Evolutionary conservation across 2,329 filamentous ascomycete species (phyloP).

Genomic region (Colletotrichum camelliae): DNA sequence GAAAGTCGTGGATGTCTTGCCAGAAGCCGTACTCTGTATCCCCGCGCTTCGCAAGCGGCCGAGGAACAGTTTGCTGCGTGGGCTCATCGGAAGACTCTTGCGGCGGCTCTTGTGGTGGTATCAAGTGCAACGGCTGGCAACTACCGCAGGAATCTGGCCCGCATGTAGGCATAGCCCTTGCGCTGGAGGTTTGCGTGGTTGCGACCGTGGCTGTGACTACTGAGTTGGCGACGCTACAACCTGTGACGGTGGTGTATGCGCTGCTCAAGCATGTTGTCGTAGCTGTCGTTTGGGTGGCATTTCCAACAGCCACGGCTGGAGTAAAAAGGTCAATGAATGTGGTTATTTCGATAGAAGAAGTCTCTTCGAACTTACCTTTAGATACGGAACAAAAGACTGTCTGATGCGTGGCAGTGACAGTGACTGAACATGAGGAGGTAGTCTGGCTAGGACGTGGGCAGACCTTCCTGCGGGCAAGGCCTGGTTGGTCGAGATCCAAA

Average conservation of each 20-base stretch:
- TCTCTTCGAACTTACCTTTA: not conserved
- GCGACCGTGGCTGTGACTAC: not conserved
- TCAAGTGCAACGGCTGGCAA: not conserved
- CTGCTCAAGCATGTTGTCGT: not conserved
- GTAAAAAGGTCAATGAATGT: not conserved
- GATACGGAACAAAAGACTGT: conserved; percentile 13
- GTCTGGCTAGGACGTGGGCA: not conserved
- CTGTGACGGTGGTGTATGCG: conserved; percentile 2
- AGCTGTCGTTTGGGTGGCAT: not conserved
- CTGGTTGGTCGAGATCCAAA: not conserved
- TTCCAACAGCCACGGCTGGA: not conserved
- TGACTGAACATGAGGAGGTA: not conserved
- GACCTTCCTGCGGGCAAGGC: not conserved
- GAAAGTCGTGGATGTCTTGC: not conserved
- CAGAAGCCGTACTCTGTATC: not conserved
- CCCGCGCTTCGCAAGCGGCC: not conserved
- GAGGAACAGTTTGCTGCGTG: not conserved
- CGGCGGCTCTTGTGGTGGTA: not conserved
- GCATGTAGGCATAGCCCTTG: not conserved
- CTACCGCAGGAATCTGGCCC: not conserved
- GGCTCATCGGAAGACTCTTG: not conserved
- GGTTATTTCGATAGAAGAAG: not conserved
- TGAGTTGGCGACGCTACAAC: conserved; percentile 5
- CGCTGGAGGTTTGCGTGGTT: not conserved
- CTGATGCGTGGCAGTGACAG: conserved; percentile 12